Evolutionary conservation across 2,329 filamentous ascomycete genomes (phyloP), one percentile per base, ranked within the genome.

Genomic region (Claviceps cyperi): DNA sequence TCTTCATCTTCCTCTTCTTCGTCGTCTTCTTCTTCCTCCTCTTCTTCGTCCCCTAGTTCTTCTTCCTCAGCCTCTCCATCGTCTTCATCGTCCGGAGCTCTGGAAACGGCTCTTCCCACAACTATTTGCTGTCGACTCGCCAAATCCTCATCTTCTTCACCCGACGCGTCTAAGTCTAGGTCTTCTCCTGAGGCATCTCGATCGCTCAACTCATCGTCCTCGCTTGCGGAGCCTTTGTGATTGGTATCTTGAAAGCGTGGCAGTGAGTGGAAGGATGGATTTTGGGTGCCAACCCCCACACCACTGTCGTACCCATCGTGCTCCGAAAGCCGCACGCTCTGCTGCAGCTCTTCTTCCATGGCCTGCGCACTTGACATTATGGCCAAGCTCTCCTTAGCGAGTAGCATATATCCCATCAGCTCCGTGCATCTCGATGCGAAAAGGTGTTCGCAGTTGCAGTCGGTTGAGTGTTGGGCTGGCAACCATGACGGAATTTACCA

Each of bases 281-380:
- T 28, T 38, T 53, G 43, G 8, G 28, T 35, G 46, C 19, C 62
- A 36, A 60, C 59, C 24, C 67, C 28, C 9, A 32, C 58, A n/a
- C 55, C 55, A 14, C 57, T 63, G 47, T 63, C 66, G 50, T 70
- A 71, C 37, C 71, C 69, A 46, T 67, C 69, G 50, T 71, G 72
- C 51, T 75, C 73, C 5, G 74, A 75, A 50, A 72, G 66, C 55
- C 74, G 65, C 43, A 71, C 72, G 60, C 74, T 77, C 57, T 76
- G 73, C 58, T 78, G 76, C 51, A 77, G 67, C 61, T 78, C 73
- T 52, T 80, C 75, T 60, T 78, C 71, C 65, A 76, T 77, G 47
- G 72, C 66, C 58, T 76, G 75, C 50, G 72, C 69, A 57, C 70
- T 76, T 48, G 70, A 63, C 72, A 77, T 77, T 45, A 55, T 64